A percentile compares a stretch with the other conserved stretches of the same genome.
Evolutionary conservation across 2,329 filamentous ascomycete genomes (phyloP).

Genomic region (Phoma sp.): DNA sequence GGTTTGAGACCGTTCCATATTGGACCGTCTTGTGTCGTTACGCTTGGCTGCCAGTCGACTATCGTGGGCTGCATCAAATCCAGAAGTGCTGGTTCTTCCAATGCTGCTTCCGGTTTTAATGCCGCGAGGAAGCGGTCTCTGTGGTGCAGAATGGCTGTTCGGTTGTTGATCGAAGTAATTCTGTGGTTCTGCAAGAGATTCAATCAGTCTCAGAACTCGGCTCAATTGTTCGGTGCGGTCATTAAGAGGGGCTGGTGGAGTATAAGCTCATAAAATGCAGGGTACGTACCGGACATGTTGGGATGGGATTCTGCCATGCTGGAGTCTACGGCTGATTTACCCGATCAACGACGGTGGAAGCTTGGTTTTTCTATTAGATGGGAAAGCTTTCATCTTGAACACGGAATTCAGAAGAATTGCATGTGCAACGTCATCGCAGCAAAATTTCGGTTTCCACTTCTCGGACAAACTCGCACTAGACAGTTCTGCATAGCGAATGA

Average conservation of each 20-base stretch:
- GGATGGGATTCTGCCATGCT: slow-evolving; percentile 17
- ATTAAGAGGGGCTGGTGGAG: neutral
- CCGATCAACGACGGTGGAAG: neutral
- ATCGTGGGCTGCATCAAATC: slow-evolving; percentile 3
- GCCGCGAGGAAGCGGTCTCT: slow-evolving; percentile 6
- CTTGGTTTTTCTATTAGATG: slow-evolving; percentile 3
- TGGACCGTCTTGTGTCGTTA: slow-evolving; percentile 10
- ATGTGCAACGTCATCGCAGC: slow-evolving; percentile 29
- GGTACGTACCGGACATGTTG: slow-evolving; percentile 5
- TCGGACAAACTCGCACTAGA: slow-evolving; percentile 17
- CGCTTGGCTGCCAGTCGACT: slow-evolving; percentile 15
- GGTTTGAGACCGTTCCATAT: slow-evolving; percentile 24
- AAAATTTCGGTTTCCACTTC: slow-evolving; percentile 12
- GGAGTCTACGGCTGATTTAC: slow-evolving; percentile 1
- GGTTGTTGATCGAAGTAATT: slow-evolving; percentile 14
- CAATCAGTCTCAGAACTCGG: slow-evolving; percentile 1
- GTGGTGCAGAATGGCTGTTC: neutral
- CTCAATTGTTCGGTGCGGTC: neutral
- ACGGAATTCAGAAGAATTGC: slow-evolving; percentile 30
- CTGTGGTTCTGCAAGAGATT: slow-evolving; percentile 5
- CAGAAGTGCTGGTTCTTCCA: slow-evolving; percentile 20
- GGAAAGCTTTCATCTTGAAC: slow-evolving; percentile 1
- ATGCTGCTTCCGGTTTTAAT: slow-evolving; percentile 22
- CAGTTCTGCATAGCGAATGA: slow-evolving; percentile 1
- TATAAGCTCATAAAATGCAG: slow-evolving; percentile 1